Evolutionary conservation across 2,329 filamentous ascomycete genomes (phyloP).

Genomic region (Atkinsonella texensis): DNA sequence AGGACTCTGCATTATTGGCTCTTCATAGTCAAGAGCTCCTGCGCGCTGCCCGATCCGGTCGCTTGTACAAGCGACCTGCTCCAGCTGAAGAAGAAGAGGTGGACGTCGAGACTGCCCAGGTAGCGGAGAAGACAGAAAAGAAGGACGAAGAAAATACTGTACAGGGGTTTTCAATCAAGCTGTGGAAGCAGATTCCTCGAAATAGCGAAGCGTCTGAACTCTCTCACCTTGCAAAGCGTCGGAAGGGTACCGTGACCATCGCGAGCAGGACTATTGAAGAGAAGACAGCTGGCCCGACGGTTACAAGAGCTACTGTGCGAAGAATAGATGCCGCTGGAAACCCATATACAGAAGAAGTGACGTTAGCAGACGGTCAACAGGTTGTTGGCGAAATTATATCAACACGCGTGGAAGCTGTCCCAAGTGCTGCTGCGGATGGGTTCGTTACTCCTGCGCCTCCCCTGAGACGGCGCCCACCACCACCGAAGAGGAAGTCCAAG

Average conservation of each 20-base stretch:
- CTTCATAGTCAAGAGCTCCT: constrained; percentile 74
- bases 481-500: constrained; percentile 71
- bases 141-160: constrained; percentile 48
- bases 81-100: constrained; percentile 48
- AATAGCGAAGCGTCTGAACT: constrained; percentile 40
- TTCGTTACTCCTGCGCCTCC: constrained; percentile 30
- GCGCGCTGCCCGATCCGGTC: constrained; percentile 66
- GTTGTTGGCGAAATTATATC: constrained; percentile 73
- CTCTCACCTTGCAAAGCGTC: constrained; percentile 48
- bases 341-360: constrained; percentile 72
- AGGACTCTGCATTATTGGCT: constrained; percentile 66
- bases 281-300: constrained; percentile 35
- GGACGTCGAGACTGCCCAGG: constrained; percentile 31
- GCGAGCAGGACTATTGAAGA: constrained; percentile 39
- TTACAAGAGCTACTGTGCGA: constrained; percentile 71
- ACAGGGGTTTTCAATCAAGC: constrained; percentile 42
- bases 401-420: constrained; percentile 41
- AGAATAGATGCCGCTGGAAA: constrained; percentile 69
- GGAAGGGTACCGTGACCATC: constrained; percentile 48
- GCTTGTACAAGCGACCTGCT: constrained; percentile 60
- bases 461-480: constrained; percentile 52
- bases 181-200: constrained; percentile 51
- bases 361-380: constrained; percentile 64
- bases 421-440: constrained; percentile 44
- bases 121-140: constrained; percentile 43